These are phyloP conservation scores for Canavalia gladiata DNA, from an alignment of 306 rosid species.

Conservation along the genomic window DNA sequence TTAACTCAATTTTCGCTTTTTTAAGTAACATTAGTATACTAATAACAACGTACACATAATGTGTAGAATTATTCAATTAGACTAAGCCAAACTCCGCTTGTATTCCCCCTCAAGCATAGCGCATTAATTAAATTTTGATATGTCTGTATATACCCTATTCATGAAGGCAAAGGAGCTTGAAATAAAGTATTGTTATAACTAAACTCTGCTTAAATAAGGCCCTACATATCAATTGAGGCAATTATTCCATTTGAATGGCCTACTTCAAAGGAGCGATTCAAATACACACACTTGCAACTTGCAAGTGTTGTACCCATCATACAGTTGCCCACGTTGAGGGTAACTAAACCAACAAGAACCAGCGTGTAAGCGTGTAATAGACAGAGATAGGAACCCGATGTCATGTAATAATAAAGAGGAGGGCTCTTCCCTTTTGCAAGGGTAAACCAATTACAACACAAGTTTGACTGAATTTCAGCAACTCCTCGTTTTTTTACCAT, in stretches of 20 bases:
- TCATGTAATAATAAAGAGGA: background rate
- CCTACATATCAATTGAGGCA: constrained; percentile 32
- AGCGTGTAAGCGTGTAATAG: background rate
- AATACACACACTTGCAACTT: background rate
- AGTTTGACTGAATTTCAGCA: constrained; percentile 2
- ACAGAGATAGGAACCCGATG: constrained; percentile 11
- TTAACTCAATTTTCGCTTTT: background rate
- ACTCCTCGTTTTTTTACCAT: background rate
- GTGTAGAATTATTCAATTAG: background rate
- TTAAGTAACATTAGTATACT: background rate
- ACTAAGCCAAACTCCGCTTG: background rate
- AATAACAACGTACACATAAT: background rate
- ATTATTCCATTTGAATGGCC: background rate
- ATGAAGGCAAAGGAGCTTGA: constrained; percentile 12
- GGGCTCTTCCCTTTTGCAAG: constrained; percentile 21
- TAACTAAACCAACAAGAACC: constrained; percentile 26
- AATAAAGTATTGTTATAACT: background rate
- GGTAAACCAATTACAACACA: constrained; percentile 12
- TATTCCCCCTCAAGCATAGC: background rate
- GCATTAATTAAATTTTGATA: constrained; percentile 23
- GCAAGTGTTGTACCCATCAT: constrained; percentile 6
- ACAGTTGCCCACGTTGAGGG: constrained; percentile 47
- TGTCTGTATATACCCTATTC: constrained; percentile 10
- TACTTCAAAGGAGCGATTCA: background rate
- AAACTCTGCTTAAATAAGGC: constrained; percentile 3